A percentile compares a stretch with the other conserved stretches of the same genome.
These are phyloP conservation scores for Globisporangium splendens DNA, from an alignment of 352 stramenopile genomes.

Conservation along the genomic window DNA sequence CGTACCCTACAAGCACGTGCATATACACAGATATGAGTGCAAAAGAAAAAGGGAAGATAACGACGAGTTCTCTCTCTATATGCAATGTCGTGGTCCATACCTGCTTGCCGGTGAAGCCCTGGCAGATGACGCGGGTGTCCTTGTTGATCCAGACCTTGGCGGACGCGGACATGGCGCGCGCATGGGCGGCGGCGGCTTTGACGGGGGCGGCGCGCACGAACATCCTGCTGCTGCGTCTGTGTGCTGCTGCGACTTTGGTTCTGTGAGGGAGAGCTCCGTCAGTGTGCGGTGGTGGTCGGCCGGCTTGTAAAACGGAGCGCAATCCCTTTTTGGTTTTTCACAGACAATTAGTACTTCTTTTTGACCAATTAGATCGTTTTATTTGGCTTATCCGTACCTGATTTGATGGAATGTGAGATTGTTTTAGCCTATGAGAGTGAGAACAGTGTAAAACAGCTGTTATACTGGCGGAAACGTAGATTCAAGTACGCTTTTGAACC, in stretches of 20 bases:
- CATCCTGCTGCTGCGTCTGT: constrained; percentile 28
- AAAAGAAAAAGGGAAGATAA: constrained; percentile 1
- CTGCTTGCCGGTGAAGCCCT: constrained; percentile 99
- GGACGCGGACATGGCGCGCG: constrained; percentile 89
- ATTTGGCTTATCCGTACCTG: background rate
- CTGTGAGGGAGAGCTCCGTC: too few species aligned
- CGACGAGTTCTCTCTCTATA: background rate
- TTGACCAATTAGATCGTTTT: background rate
- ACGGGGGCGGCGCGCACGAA: constrained; percentile 51
- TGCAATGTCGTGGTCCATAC: constrained; percentile 34
- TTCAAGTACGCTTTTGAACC: background rate
- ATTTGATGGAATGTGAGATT: background rate
- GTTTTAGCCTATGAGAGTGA: background rate
- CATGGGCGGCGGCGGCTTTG: constrained; percentile 37
- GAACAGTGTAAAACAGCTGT: background rate
- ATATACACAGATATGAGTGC: background rate
- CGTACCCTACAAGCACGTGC: constrained; percentile 77
- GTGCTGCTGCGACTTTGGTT: background rate
- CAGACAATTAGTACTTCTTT: background rate
- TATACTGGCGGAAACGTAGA: background rate
- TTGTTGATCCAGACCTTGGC: constrained; percentile 99
- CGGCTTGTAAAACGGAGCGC: background rate
- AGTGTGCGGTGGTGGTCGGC: constrained; percentile 10
- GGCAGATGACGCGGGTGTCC: constrained; percentile 98
- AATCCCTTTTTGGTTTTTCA: background rate